Base-by-base conservation (phyloP, 2,329 filamentous ascomycete genomes). In the Aspergillus costaricaensis region DNA sequence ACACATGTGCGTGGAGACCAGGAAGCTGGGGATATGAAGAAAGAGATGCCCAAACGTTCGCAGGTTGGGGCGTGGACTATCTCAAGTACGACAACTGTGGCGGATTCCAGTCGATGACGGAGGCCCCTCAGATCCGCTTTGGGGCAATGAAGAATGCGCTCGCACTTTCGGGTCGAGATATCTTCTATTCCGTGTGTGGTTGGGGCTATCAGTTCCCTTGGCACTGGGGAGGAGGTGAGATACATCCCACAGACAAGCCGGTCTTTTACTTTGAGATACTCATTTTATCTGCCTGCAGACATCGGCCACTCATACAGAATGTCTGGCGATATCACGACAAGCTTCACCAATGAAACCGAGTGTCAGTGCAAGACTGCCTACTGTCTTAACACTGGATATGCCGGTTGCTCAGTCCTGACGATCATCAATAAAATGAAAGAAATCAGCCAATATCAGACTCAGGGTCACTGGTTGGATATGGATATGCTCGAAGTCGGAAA, bases 1-100 rank as follows among this genome's bases (percentile, higher is more conserved):
- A 32, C 4, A 61, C 59, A 6, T 63, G 83, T 66, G 83, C 76
- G 0, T 79, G 80, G 6, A 85, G 84, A 63, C 79, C 82, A 3
- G 85, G 58, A 10, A 57, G 52, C 5, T 60, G 58, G 21, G 84
- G 81, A 1, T 80, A 81, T 64, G 85, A 88, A 64, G 73, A 77
- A 4, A 68, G 82, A 10, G 85, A 88, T 70, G 85, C 85, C 2
- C 71, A 77, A 32, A 83, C 82, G 1, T 85, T 82, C 67, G 81
- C 81, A 0, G 68, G 73, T 8, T 86, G 83, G 84, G 82, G 80
- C 3, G 77, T 86, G 43, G 83, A 85, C 65, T 85, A 83, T 60
- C 69, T 81, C 27, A 84, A 84, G 66, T 83, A 82, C 62, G 83
- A 85, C 66, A 84, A 84, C 66, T 85, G 81, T 71, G 70, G 67